Evolutionary conservation across 192 early-diverging fungal genomes (phyloP), one percentile per base, ranked within the genome.

Genomic region (Linnemannia schmuckeri): DNA sequence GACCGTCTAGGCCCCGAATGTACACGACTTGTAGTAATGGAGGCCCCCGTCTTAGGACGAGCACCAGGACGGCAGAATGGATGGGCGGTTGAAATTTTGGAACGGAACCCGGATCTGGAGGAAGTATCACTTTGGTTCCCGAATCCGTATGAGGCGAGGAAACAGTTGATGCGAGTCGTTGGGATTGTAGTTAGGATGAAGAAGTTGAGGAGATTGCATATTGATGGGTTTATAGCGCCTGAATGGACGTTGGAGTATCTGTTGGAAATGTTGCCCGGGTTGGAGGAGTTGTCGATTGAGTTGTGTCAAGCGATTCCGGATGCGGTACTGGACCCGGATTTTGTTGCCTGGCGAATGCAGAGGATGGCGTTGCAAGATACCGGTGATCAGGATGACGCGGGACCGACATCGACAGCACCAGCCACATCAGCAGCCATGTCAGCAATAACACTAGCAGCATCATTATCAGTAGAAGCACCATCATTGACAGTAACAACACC

Each of bases 51-150:
- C n/a, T 30, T 80, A 27, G 49, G 49, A 5, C 49, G 18, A 4
- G 10, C 40, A 5, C 9, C 17, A 2, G 27, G 40, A 0, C 72
- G 74, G 13, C 4, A 70, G 22, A 10, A 83, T 6, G 22, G 49
- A 17, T 40, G 68, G 5, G 6, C 27, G 0, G 6, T 13, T 4
- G 73, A 66, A 30, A 66, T 87, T 9, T 37, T 87, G 38, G 24
- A 30, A 61, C 76, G 55, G 4, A 81, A 81, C 54, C 44, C 40
- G 5, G 44, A 75, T n/a, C 27, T 87, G 5, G 70, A 78, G 47
- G 77, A 83, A 3, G 68, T 82, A 3, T 73, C 61, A 7, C 15
- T 46, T 30, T 63, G 17, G 4, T 20, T 38, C 47, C 55, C 3
- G 41, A 27, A 10, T 37, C 63, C 17, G 2, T 4, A 54, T 42